A percentile compares a stretch with the other conserved stretches of the same genome.
Evolutionary conservation across 306 rosid species (phyloP).

Genomic region (Vigna trinervia): DNA sequence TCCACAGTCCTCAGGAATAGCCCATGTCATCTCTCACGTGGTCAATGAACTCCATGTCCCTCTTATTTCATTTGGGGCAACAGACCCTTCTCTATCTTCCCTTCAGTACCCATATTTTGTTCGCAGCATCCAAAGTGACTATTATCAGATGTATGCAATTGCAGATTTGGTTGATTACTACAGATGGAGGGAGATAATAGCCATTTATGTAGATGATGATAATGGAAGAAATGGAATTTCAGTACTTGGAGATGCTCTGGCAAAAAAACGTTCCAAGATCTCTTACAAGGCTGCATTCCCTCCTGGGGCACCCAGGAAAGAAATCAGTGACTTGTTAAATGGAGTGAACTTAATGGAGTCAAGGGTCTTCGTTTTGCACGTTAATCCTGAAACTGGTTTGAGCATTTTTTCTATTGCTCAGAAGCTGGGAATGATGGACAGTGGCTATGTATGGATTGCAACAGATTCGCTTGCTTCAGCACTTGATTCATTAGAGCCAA

Average conservation of each 20-base stretch:
- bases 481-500: constrained; percentile 65
- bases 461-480: constrained; percentile 93
- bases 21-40: constrained; percentile 89
- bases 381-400: constrained; percentile 90
- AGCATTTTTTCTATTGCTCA: constrained; percentile 64
- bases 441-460: constrained; percentile 90
- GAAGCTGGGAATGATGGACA: constrained; percentile 72
- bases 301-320: constrained; percentile 57
- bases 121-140: constrained; percentile 81
- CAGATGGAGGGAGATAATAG: constrained; percentile 83
- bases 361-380: constrained; percentile 87
- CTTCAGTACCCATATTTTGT: constrained; percentile 81
- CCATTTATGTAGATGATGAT: constrained; percentile 92
- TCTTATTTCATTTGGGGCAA: constrained; percentile 86
- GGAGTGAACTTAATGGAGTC: constrained; percentile 90
- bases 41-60: constrained; percentile 90
- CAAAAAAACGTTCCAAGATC: constrained; percentile 75
- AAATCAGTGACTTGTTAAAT: constrained; percentile 64
- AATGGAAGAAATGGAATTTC: constrained; percentile 87
- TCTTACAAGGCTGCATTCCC: constrained; percentile 79
- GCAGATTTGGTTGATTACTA: constrained; percentile 71
- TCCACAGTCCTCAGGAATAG: constrained; percentile 94
- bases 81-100: constrained; percentile 84
- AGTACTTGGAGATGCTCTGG: constrained; percentile 74
- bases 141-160: constrained; percentile 81